Base-by-base conservation (phyloP, 106 monocot genomes). In the Ottelia alismoides region DNA sequence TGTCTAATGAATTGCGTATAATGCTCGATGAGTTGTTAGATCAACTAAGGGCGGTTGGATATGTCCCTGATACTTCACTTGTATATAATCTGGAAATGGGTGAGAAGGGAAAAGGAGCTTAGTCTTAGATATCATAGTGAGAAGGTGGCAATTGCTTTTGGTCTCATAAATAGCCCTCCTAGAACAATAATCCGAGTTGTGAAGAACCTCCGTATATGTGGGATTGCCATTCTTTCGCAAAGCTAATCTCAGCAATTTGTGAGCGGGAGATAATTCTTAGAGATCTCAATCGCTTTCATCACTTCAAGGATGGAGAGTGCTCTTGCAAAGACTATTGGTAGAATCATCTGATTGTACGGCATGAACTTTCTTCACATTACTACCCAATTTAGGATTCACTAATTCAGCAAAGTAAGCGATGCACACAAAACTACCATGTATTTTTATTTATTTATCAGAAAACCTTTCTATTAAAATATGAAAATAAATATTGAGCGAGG, bases 91-190 rank as follows among this genome's bases (percentile, higher is more conserved):
- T 32, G 11, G 73, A 65, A 49, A 56, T 89, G 68, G 69, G 49
- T n/a, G 79, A 89, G 69, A 69, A 69, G 47, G n/a, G 76, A 79
- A 59, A 89, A 83, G 71, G 79, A 80, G 57, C 49, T 14, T 4
- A 89, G 77, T 57, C 62, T 89, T 0, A 60, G 77, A 47, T 83
- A 83, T 49, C 88, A 89, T 59, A 83, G 88, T 50, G 88, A 89
- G 88, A 89, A 89, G 76, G 29, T 89, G 31, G 88, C 79, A 0
- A 83, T 89, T 44, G 78, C 83, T 0, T 89, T 83, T 27, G 88
- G 83, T 29, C 71, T 89, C 11, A 62, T 89, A 40, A 89, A 69
- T 47, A 83, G 74, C 0, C 48, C 83, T 9, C 76, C 88, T 0
- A 83, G 88, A 28, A 63, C 83, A 1, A 77, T 74, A 0, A 45